Conservation (phyloP, 148 eudicot genomes). For the Cornus suecica region DNA sequence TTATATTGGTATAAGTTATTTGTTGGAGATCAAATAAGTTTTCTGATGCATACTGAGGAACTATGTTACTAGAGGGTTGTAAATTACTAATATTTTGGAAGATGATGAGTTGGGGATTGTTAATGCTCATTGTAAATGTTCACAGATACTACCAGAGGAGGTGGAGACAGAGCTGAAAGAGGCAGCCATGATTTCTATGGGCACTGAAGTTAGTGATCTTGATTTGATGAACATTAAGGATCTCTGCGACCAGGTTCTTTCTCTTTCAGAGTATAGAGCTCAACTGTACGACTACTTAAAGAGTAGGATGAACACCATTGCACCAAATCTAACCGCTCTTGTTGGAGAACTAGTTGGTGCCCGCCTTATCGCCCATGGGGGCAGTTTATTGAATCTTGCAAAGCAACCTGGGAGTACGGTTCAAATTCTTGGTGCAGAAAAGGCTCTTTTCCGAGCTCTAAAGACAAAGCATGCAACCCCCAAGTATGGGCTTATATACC, state of each 20-base stretch:
- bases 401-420: conserved; percentile 99
- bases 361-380: conserved; percentile 93
- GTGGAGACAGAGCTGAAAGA: conserved; percentile 86
- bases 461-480: conserved; percentile 98
- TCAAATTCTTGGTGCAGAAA: conserved; percentile 97
- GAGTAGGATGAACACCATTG: conserved; percentile 92
- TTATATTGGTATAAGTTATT: no score
- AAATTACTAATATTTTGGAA: background rate
- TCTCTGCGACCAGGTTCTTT: conserved; percentile 85
- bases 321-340: conserved; percentile 92
- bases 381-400: conserved; percentile 88
- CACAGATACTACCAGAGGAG: conserved; percentile 77
- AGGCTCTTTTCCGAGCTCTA: conserved; percentile 92
- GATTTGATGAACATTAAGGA: conserved; percentile 82
- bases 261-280: conserved; percentile 87
- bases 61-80: no score
- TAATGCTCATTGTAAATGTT: conserved; percentile 7
- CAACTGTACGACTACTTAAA: conserved; percentile 86
- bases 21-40: background rate
- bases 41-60: background rate
- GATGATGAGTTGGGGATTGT: background rate
- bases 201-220: conserved; percentile 96
- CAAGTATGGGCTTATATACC: conserved; percentile 91
- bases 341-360: conserved; percentile 99
- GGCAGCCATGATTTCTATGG: conserved; percentile 90